Evolutionary conservation across 2,329 filamentous ascomycete genomes (phyloP), one percentile per base, ranked within the genome.

Genomic region (Zymoseptoria tritici): DNA sequence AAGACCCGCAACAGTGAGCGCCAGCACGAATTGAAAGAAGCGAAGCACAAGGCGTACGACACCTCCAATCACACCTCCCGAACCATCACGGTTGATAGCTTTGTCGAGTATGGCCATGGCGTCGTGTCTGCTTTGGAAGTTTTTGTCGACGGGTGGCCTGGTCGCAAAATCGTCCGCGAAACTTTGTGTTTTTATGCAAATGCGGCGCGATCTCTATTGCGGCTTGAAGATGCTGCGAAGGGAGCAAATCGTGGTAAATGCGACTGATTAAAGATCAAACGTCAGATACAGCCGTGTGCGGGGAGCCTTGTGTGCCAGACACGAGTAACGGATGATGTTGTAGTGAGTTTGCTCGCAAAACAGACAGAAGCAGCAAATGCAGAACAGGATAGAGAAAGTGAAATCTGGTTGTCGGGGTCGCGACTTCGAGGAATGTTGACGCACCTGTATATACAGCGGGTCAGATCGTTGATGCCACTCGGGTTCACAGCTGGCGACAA

Each of bases 1-100:
- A 20, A 96, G 83, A 0, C 88, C 91, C 64, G 87, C 86, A 57
- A 94, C 88, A 1, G 88, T 83, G 59, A 96, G 76, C 13, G 85
- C 90, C 64, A 95, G 80, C 59, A 89, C 81, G 70, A 96, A 86
- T 70, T 93, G 89, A 62, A 87, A 75, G 73, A 92, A 80, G 71
- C 92, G 88, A n/a, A 91, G 76, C 64, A 81, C 65, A 22, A 80
- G 76, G 70, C 88, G 87, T 65, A 79, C 69, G 66, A 86, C 66
- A 64, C 80, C 72, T 54, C 77, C 78, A 50, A 60, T 11, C 13
- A 71, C 51, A 57, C 70, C 71, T 57, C 70, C 71, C 22, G 66
- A 66, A 49, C 58, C 58, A 57, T 57, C 57, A 57, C 61, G 62
- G 58, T 62, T 54, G 58, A 59, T 60, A 36, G 71, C 53, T 49